Percentiles rank a stretch among this genome's conserved stretches.
Evolutionary conservation across 2,329 filamentous ascomycete species (phyloP).

Genomic region (Aspergillus persii): DNA sequence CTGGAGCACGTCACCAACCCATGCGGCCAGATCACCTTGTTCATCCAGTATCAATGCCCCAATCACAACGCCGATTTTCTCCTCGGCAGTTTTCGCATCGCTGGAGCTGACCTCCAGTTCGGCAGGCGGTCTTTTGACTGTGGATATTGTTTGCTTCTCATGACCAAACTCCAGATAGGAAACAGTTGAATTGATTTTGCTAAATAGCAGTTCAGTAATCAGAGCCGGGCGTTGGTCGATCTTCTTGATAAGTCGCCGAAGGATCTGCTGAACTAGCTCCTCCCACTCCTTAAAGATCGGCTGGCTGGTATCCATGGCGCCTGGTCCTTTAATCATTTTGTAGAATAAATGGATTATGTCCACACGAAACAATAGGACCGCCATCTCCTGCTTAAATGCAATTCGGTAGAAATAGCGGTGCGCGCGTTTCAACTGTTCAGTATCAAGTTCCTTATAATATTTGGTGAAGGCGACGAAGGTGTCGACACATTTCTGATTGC

Average conservation of each 20-base stretch:
- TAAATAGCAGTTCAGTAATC: conserved; percentile 90
- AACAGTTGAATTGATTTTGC: conserved; percentile 78
- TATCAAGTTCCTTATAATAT: conserved; percentile 76
- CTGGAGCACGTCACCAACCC: conserved; percentile 71
- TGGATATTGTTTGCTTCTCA: conserved; percentile 70
- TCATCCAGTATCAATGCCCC: conserved; percentile 76
- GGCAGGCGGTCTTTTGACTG: conserved; percentile 68
- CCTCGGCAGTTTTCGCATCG: conserved; percentile 60
- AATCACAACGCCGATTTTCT: conserved; percentile 77
- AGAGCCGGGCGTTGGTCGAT: conserved; percentile 81
- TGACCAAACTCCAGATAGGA: conserved; percentile 89
- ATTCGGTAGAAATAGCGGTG: conserved; percentile 93
- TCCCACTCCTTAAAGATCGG: conserved; percentile 85
- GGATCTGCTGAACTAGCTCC: conserved; percentile 78
- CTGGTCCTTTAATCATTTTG: conserved; percentile 86
- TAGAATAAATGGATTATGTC: conserved; percentile 88
- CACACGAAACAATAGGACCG: conserved; percentile 81
- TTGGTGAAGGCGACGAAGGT: conserved; percentile 79
- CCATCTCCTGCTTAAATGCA: conserved; percentile 91
- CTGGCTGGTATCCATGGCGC: conserved; percentile 66
- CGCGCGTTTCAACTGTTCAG: conserved; percentile 80
- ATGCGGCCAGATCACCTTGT: conserved; percentile 71
- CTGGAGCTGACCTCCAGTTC: conserved; percentile 79
- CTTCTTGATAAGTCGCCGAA: conserved; percentile 79
- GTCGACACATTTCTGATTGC: conserved; percentile 79